A percentile compares a stretch with the other conserved stretches of the same genome.
phyloP scores from a whole-genome alignment of 768 basidiomycete genomes.

The Trametes maxima region DNA sequence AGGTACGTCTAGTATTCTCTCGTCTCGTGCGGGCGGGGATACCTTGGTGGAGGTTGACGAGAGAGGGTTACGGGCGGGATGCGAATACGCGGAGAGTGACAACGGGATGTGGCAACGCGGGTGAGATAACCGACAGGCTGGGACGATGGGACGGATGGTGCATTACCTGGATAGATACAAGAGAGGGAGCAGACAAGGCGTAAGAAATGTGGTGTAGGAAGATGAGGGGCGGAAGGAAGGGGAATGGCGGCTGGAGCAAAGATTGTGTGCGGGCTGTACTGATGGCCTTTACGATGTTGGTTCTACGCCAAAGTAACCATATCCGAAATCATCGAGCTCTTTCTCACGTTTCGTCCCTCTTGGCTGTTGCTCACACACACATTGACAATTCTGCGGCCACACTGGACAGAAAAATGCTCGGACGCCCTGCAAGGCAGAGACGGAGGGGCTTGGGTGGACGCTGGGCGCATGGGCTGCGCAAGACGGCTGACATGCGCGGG shows the following conservation, averaged over 20 bases:
- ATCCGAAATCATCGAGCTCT: constrained; percentile 26
- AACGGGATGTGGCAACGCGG: constrained; percentile 16
- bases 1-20: constrained; percentile 28
- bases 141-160: neutral
- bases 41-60: constrained; percentile 9
- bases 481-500: neutral
- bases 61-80: constrained; percentile 3
- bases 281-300: constrained; percentile 23
- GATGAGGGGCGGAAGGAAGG: constrained; percentile 11
- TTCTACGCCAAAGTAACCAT: constrained; percentile 26
- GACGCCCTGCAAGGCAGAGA: neutral
- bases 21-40: constrained; percentile 19
- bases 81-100: constrained; percentile 13
- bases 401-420: neutral
- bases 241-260: constrained; percentile 17
- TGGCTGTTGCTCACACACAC: neutral
- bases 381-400: neutral
- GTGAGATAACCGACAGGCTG: constrained; percentile 6
- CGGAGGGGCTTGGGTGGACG: neutral
- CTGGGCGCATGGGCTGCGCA: neutral
- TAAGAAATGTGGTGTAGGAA: constrained; percentile 18
- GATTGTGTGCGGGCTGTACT: constrained; percentile 24
- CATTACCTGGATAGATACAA: constrained; percentile 24
- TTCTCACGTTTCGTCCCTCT: constrained; percentile 27
- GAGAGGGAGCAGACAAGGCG: constrained; percentile 13